Conservation (phyloP, 2,329 filamentous ascomycete species). For the Fusarium solani-melongenae region DNA sequence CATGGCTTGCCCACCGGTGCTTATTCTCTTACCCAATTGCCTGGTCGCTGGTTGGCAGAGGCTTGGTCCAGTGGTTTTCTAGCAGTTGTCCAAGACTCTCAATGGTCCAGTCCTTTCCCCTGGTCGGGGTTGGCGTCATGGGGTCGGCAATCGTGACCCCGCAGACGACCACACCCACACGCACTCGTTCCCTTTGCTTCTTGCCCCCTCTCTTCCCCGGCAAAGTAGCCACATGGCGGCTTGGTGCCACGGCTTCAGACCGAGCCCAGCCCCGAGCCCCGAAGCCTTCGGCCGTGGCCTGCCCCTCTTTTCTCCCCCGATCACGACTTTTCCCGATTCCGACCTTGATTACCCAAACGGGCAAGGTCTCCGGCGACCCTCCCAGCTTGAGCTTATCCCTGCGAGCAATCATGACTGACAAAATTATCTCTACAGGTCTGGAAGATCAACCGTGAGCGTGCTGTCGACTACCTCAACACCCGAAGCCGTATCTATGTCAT, state of each 20-base stretch:
- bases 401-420: constrained; percentile 34
- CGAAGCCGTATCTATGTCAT: constrained; percentile 98
- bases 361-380: constrained; percentile 17
- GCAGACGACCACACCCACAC: constrained; percentile 22
- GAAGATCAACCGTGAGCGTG: constrained; percentile 99
- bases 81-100: constrained; percentile 11
- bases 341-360: constrained; percentile 15
- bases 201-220: constrained; percentile 17
- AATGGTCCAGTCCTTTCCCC: constrained; percentile 32
- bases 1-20: constrained; percentile 40
- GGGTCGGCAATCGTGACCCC: constrained; percentile 43
- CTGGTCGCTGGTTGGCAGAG: constrained; percentile 44
- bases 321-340: constrained; percentile 41
- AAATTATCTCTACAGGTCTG: constrained; percentile 76
- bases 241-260: constrained; percentile 30
- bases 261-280: constrained; percentile 33
- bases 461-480: constrained; percentile 99
- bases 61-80: constrained; percentile 30
- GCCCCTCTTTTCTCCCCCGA: constrained; percentile 36
- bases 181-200: constrained; percentile 15
- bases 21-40: constrained; percentile 47
- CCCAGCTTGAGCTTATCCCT: not conserved
- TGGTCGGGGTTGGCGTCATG: constrained; percentile 42
- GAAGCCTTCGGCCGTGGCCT: constrained; percentile 31
- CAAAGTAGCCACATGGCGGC: not conserved